Conservation (phyloP, 257 asterid genomes). For the Solanum commersonii region DNA sequence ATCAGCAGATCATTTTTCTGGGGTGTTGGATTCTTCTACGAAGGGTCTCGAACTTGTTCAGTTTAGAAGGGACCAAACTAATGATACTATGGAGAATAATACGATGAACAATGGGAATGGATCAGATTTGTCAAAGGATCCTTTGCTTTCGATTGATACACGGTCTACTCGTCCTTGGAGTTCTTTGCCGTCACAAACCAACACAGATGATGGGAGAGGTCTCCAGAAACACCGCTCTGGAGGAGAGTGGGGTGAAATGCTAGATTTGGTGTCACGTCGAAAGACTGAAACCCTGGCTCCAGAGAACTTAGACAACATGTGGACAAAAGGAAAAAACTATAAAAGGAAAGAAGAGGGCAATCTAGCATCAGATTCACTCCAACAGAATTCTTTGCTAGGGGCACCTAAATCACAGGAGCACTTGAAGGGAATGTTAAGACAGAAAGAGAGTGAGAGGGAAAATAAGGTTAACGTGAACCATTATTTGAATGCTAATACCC, state of each 20-base stretch:
- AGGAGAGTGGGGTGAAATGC: constrained; percentile 82
- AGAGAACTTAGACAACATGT: constrained; percentile 90
- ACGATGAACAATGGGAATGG: constrained; percentile 23
- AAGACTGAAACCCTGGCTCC: constrained; percentile 83
- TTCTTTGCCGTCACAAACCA: constrained; percentile 41
- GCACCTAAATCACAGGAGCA: constrained; percentile 34
- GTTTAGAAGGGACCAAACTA: constrained; percentile 57
- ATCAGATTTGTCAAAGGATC: constrained; percentile 55
- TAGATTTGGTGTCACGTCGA: constrained; percentile 63
- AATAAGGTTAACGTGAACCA: neutral
- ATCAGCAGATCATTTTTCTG: constrained; percentile 45
- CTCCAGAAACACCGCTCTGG: constrained; percentile 47
- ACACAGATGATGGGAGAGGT: constrained; percentile 41
- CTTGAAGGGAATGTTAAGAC: constrained; percentile 25
- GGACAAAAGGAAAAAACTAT: constrained; percentile 91
- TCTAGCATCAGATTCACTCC: constrained; percentile 22
- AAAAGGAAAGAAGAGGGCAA: constrained; percentile 37
- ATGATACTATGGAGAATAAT: constrained; percentile 19
- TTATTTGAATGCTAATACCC: constrained; percentile 7
- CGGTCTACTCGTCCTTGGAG: constrained; percentile 74
- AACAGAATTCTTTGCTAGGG: constrained; percentile 28
- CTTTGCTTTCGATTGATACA: constrained; percentile 74
- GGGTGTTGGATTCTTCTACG: constrained; percentile 53
- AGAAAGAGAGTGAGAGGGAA: constrained; percentile 24
- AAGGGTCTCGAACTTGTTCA: constrained; percentile 93